A percentile compares a stretch with the other conserved stretches of the same genome.
These are phyloP conservation scores for Paspalum notatum DNA, from an alignment of 176 grass and related monocot genomes.

Conservation along the genomic window DNA sequence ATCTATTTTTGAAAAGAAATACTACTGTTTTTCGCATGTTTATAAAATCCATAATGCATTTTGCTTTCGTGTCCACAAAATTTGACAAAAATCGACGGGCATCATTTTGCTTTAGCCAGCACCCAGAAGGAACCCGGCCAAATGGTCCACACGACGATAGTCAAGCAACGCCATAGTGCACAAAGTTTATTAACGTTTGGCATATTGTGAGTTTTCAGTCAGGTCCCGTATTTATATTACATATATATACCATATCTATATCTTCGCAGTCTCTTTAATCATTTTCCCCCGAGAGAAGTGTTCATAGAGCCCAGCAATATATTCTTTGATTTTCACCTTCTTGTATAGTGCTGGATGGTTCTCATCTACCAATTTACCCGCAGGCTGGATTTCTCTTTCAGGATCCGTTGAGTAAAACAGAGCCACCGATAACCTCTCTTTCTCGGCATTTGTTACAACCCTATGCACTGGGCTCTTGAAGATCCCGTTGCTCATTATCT, in stretches of 20 bases:
- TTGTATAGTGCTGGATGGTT: conserved; percentile 40
- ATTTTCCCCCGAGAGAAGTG: conserved; percentile 39
- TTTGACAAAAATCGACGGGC: too few relatives aligned
- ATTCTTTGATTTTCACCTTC: conserved; percentile 53
- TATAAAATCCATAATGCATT: too few relatives aligned
- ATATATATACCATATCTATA: conserved; percentile 21
- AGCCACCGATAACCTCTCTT: conserved; percentile 54
- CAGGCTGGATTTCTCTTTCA: conserved; percentile 45
- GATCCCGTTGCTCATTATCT: conserved; percentile 66
- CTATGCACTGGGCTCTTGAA: conserved; percentile 69
- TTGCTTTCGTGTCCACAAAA: too few relatives aligned
- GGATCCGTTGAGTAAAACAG: conserved; percentile 55
- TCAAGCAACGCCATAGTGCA: too few relatives aligned
- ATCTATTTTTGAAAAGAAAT: too few relatives aligned
- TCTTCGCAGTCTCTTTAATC: conserved; percentile 49
- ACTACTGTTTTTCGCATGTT: too few relatives aligned
- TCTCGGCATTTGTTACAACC: conserved; percentile 47
- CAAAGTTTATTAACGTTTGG: not conserved
- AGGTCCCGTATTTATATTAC: not conserved
- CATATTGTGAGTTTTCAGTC: not conserved
- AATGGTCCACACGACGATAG: too few relatives aligned
- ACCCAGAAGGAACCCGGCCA: too few relatives aligned
- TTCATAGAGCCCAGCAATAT: conserved; percentile 27
- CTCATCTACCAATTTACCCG: conserved; percentile 40
- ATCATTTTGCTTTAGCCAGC: too few relatives aligned